These are phyloP conservation scores for Ceratobasidium sp. DNA, from an alignment of 1,284 basidiomycete genomes.

Conservation along the genomic window DNA sequence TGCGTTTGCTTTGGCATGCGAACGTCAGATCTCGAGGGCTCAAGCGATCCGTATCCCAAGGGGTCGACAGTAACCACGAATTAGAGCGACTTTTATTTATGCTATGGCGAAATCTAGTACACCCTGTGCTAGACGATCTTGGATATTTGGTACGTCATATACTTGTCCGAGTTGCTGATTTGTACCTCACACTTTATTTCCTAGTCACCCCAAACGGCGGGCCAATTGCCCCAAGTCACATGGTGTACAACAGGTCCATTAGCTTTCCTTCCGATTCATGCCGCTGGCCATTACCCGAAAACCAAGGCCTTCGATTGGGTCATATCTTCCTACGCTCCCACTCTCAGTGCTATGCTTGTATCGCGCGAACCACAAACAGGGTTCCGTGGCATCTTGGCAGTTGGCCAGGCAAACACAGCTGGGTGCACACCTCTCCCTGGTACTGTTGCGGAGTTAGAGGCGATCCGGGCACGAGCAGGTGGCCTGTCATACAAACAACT, in stretches of 20 bases:
- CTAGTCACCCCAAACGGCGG: neutral
- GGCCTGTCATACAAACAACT: neutral
- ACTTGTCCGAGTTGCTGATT: neutral
- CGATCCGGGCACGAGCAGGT: neutral
- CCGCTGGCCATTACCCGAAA: neutral
- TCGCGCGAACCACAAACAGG: neutral
- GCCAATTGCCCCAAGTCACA: neutral
- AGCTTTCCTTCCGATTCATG: neutral
- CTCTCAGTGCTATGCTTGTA: neutral
- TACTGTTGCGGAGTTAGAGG: neutral
- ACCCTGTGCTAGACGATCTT: neutral
- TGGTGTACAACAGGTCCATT: neutral
- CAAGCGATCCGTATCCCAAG: neutral
- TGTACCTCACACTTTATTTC: neutral
- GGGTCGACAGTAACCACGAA: neutral
- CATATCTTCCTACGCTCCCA: conserved; percentile 1
- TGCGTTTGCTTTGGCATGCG: neutral
- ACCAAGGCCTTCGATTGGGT: neutral
- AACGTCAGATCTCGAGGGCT: neutral
- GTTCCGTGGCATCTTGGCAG: neutral
- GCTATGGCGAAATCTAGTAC: neutral
- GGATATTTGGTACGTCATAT: conserved; percentile 2
- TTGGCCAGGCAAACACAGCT: neutral
- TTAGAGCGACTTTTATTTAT: neutral
- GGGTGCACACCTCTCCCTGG: neutral